Percentiles rank a stretch among this genome's conserved stretches.
These are phyloP conservation scores for Ilyonectria destructans DNA, from an alignment of 2,329 filamentous ascomycete genomes.

Conservation along the genomic window DNA sequence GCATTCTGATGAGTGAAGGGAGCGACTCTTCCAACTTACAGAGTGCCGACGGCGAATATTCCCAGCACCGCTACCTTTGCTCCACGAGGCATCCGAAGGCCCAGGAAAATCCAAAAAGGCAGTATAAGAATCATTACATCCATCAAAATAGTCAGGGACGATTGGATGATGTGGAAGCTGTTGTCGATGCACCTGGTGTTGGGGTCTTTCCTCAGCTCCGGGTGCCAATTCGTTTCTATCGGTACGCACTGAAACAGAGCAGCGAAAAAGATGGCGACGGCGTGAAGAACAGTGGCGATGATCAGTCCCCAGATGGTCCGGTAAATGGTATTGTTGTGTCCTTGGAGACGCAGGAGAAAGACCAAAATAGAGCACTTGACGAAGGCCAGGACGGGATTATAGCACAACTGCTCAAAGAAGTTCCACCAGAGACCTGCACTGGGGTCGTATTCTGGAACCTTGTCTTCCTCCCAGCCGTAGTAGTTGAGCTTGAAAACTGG, in stretches of 20 bases:
- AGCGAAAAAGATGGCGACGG: slow-evolving; percentile 56
- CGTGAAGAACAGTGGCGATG: slow-evolving; percentile 52
- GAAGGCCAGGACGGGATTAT: slow-evolving; percentile 63
- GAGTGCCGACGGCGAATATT: slow-evolving; percentile 57
- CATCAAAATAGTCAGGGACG: slow-evolving; percentile 59
- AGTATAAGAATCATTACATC: slow-evolving; percentile 59
- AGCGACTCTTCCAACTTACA: slow-evolving; percentile 47
- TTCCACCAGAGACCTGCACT: slow-evolving; percentile 52
- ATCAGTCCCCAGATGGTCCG: slow-evolving; percentile 49
- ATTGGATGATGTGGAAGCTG: slow-evolving; percentile 53
- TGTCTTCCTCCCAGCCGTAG: slow-evolving; percentile 47
- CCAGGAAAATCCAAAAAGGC: slow-evolving; percentile 59
- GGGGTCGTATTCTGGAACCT: slow-evolving; percentile 43
- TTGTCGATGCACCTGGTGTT: slow-evolving; percentile 54
- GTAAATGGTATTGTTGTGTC: slow-evolving; percentile 55
- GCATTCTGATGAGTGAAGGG: not conserved
- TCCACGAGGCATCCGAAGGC: slow-evolving; percentile 56
- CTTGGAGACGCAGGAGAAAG: slow-evolving; percentile 61
- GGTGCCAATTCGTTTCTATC: slow-evolving; percentile 54
- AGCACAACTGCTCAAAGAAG: slow-evolving; percentile 59
- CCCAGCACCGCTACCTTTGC: slow-evolving; percentile 58
- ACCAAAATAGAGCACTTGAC: slow-evolving; percentile 63
- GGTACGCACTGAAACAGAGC: slow-evolving; percentile 60
- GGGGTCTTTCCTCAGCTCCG: slow-evolving; percentile 36
- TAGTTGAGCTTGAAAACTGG: slow-evolving; percentile 54